phyloP scores from a whole-genome alignment of 345 rosid species.

The Ricinus communis region DNA sequence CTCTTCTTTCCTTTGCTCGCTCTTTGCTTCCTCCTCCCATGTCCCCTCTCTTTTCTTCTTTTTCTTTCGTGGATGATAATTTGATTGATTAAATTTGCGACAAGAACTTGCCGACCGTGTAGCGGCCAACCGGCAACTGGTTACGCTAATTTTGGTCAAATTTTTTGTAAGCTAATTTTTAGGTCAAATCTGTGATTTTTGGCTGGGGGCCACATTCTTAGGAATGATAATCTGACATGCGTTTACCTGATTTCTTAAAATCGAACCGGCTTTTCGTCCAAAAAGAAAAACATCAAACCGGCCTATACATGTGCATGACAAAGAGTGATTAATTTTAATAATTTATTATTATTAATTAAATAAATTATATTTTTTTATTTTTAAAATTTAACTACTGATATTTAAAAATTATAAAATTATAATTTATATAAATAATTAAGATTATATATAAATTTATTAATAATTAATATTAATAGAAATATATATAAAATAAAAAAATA shows the following conservation, averaged over 20 bases:
- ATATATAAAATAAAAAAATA: too few relatives aligned
- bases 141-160: not conserved
- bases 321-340: too few relatives aligned
- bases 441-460: too few relatives aligned
- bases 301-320: too few relatives aligned
- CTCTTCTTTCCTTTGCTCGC: slow-evolving; percentile 67
- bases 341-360: too few relatives aligned
- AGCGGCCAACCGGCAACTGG: not conserved
- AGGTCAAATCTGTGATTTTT: slow-evolving; percentile 7
- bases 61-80: not conserved
- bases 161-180: not conserved
- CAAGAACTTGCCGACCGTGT: not conserved
- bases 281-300: too few relatives aligned
- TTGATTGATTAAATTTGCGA: not conserved
- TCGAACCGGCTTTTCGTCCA: too few relatives aligned
- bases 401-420: too few relatives aligned
- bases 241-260: not conserved
- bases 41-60: slow-evolving; percentile 6
- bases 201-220: not conserved
- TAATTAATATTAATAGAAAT: too few relatives aligned
- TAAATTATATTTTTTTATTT: too few relatives aligned
- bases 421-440: too few relatives aligned
- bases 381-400: too few relatives aligned
- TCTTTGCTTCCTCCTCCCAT: slow-evolving; percentile 50
- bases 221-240: slow-evolving; percentile 1